Evolutionary conservation across 305 asterid genomes (phyloP).

Genomic region (Solanum chacoense): DNA sequence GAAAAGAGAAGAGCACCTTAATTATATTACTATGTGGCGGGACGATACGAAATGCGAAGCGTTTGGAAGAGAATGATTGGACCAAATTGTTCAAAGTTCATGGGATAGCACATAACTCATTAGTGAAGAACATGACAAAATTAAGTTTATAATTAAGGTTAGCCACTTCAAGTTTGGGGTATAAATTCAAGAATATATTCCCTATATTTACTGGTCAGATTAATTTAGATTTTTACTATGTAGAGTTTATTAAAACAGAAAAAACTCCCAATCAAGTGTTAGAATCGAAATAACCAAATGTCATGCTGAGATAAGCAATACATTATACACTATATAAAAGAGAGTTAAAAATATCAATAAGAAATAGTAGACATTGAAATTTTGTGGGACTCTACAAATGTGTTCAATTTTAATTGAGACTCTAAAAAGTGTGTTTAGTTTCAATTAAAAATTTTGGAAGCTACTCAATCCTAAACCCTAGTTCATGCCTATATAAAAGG

Average conservation of each 20-base stretch:
- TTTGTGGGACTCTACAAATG: too few species aligned
- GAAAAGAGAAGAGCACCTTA: not conserved
- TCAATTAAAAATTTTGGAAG: too few species aligned
- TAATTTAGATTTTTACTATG: not conserved
- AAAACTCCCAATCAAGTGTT: not conserved
- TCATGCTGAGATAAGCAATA: not conserved
- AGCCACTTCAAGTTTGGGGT: not conserved
- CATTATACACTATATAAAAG: not conserved
- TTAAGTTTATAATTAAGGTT: not conserved
- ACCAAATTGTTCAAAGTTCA: not conserved
- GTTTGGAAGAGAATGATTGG: not conserved
- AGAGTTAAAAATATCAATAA: too few species aligned
- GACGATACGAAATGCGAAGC: not conserved
- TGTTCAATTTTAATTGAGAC: too few species aligned
- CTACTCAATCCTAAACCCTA: too few species aligned
- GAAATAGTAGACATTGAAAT: too few species aligned
- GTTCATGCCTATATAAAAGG: too few species aligned
- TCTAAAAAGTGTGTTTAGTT: too few species aligned
- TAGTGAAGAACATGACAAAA: not conserved
- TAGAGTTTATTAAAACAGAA: too few species aligned
- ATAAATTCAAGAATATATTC: not conserved
- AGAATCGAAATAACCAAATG: too few species aligned
- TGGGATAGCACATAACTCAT: not conserved
- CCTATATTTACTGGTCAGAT: not conserved
- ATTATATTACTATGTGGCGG: not conserved